These are phyloP conservation scores for Mycosarcoma maydis DNA, from an alignment of 1,284 basidiomycete species.

Conservation along the genomic window DNA sequence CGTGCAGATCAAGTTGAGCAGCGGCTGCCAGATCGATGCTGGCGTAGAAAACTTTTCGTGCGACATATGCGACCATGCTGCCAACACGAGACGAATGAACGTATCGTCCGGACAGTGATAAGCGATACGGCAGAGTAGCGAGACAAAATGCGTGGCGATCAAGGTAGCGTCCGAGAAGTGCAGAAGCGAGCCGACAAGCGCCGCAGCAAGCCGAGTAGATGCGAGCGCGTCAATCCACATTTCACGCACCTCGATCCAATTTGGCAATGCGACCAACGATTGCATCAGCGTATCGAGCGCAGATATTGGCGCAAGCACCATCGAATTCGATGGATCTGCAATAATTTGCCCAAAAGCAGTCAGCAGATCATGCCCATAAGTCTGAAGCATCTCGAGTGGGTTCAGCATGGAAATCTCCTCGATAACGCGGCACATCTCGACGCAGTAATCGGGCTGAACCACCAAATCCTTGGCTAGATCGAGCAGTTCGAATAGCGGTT, in stretches of 20 bases:
- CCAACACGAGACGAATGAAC: constrained; percentile 51
- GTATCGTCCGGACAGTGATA: constrained; percentile 30
- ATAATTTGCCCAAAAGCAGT: constrained; percentile 48
- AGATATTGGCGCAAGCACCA: constrained; percentile 55
- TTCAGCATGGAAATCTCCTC: constrained; percentile 59
- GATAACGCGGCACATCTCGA: constrained; percentile 59
- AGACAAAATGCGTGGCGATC: constrained; percentile 54
- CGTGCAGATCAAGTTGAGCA: constrained; percentile 40
- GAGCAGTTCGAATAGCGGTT: constrained; percentile 55
- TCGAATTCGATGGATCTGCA: constrained; percentile 52
- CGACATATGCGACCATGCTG: constrained; percentile 26
- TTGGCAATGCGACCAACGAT: constrained; percentile 35
- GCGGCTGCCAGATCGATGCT: constrained; percentile 27
- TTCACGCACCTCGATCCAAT: constrained; percentile 36
- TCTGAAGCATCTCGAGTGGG: constrained; percentile 52
- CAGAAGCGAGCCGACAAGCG: constrained; percentile 51
- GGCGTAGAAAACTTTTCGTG: constrained; percentile 17
- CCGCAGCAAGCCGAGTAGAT: constrained; percentile 42
- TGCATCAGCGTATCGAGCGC: constrained; percentile 57
- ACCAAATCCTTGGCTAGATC: constrained; percentile 48
- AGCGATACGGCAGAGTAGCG: constrained; percentile 56
- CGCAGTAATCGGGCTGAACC: constrained; percentile 57
- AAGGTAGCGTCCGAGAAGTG: constrained; percentile 53
- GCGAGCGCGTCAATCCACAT: constrained; percentile 46
- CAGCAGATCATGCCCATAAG: constrained; percentile 50